Evolutionary conservation across 2,329 filamentous ascomycete genomes (phyloP).

Genomic region (Claviceps cyperi): DNA sequence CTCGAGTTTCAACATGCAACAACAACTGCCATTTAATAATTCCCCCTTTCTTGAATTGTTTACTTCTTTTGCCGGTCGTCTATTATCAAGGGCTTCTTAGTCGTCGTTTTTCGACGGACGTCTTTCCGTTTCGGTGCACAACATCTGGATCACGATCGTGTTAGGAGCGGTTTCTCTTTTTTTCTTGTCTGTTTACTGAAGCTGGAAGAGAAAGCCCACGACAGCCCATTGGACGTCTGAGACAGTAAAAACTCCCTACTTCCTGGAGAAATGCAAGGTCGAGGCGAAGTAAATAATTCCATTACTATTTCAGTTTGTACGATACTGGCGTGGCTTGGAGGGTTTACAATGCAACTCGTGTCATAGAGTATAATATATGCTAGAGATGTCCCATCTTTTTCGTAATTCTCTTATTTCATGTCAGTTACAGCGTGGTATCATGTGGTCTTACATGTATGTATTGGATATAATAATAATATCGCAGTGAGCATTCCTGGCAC

Average conservation of each 20-base stretch:
- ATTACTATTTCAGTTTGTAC: background rate
- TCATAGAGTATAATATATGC: background rate
- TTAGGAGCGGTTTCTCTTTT: no score
- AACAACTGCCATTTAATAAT: conserved; percentile 6
- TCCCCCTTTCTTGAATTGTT: background rate
- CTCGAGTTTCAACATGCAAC: conserved; percentile 15
- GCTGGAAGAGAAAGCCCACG: no score
- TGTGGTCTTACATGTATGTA: background rate
- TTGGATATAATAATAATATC: no score
- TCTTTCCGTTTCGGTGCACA: no score
- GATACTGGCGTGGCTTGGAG: background rate
- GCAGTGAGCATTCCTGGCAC: no score
- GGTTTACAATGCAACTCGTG: background rate
- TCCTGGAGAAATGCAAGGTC: background rate
- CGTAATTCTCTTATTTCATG: background rate
- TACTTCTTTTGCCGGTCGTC: background rate
- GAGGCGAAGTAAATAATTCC: background rate
- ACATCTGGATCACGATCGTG: no score
- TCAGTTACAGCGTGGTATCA: background rate
- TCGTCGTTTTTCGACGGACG: background rate
- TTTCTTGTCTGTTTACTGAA: no score
- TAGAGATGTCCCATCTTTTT: background rate
- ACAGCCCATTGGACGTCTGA: no score
- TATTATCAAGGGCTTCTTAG: background rate
- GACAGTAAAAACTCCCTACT: no score